Evolutionary conservation across 2,329 filamentous ascomycete species (phyloP).

Genomic region (Xylaria sp.): DNA sequence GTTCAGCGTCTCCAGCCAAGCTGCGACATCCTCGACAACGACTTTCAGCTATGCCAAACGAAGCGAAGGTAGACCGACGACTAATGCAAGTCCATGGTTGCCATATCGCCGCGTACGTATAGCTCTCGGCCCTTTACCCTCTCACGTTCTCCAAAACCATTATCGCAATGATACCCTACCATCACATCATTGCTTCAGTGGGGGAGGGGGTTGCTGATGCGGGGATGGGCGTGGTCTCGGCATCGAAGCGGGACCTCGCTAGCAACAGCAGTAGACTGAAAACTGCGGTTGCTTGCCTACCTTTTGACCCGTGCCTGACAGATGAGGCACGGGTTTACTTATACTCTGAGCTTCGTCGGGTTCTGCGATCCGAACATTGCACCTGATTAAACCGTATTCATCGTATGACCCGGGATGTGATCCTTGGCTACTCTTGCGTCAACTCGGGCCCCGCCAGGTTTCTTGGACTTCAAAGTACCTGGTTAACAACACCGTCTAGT

Average conservation of each 20-base stretch:
- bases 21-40: not conserved
- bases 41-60: not conserved
- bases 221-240: conserved; percentile 13
- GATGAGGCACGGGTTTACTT: conserved; percentile 17
- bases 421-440: not conserved
- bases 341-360: conserved; percentile 11
- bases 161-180: conserved; percentile 16
- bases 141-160: not conserved
- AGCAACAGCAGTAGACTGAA: not conserved
- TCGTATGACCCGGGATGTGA: not conserved
- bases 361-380: not conserved
- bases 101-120: not conserved
- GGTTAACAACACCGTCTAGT: not conserved
- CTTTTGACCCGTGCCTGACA: conserved; percentile 10
- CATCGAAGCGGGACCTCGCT: not conserved
- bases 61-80: no score
- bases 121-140: not conserved
- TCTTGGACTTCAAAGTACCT: conserved; percentile 1
- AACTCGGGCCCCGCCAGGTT: conserved; percentile 1
- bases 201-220: conserved; percentile 5
- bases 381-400: conserved; percentile 9
- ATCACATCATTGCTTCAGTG: conserved; percentile 12
- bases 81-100: not conserved
- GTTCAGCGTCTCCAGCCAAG: not conserved
- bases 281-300: not conserved